These are phyloP conservation scores for Paraphaeosphaeria sporulosa DNA, from an alignment of 2,329 filamentous ascomycete genomes.

Conservation along the genomic window DNA sequence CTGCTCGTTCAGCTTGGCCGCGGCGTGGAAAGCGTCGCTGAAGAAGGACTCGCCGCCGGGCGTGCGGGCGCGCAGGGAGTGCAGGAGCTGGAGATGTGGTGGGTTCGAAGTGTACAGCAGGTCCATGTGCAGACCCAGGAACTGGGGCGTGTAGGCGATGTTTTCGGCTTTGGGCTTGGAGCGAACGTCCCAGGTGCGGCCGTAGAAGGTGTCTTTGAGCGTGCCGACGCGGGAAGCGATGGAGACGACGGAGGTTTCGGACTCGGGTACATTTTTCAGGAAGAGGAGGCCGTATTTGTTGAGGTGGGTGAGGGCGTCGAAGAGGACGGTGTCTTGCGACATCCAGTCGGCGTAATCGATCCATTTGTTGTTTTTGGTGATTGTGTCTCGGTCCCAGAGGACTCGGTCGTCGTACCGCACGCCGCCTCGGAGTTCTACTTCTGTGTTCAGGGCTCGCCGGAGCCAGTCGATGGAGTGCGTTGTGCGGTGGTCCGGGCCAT, in stretches of 20 bases:
- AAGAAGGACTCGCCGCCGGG: conserved; percentile 87
- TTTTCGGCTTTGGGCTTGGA: conserved; percentile 86
- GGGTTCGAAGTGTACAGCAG: conserved; percentile 83
- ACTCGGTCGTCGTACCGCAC: conserved; percentile 50
- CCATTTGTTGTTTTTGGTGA: conserved; percentile 60
- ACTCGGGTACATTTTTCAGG: conserved; percentile 74
- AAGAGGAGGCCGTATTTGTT: conserved; percentile 76
- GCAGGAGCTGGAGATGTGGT: conserved; percentile 84
- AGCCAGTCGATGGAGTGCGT: conserved; percentile 46
- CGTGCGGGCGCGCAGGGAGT: conserved; percentile 84
- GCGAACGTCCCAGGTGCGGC: conserved; percentile 86
- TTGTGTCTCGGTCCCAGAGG: conserved; percentile 57
- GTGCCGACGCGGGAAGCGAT: conserved; percentile 78
- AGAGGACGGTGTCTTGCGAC: conserved; percentile 63
- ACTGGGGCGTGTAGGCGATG: conserved; percentile 83
- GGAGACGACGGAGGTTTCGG: conserved; percentile 68
- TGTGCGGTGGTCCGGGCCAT: conserved; percentile 52
- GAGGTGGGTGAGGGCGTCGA: conserved; percentile 68
- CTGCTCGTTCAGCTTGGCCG: conserved; percentile 46
- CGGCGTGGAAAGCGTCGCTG: conserved; percentile 74
- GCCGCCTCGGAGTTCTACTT: conserved; percentile 38
- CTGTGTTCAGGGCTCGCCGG: conserved; percentile 39
- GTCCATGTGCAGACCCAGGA: conserved; percentile 91
- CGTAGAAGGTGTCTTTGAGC: conserved; percentile 89
- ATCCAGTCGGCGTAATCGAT: conserved; percentile 79